Evolutionary conservation across 768 basidiomycete genomes (phyloP).

Genomic region (Hirschioporus abietinus): DNA sequence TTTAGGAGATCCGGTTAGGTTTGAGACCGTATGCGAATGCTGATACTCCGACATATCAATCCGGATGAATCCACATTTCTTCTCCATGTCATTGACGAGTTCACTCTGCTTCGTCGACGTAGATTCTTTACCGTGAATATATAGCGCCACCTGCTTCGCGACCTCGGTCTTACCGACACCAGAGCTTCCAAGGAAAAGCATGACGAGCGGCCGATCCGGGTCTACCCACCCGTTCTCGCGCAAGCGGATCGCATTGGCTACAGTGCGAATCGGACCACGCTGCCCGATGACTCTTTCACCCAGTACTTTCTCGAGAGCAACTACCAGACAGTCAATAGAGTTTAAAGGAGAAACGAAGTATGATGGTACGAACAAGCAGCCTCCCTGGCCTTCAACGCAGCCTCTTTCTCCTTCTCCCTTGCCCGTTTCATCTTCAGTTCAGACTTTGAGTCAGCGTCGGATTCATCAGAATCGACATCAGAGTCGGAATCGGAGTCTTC

Average conservation of each 20-base stretch:
- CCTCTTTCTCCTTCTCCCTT: neutral
- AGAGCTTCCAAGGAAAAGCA: conserved; percentile 4
- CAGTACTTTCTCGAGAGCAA: neutral
- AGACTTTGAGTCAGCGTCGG: neutral
- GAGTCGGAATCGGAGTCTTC: neutral
- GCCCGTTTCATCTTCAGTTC: neutral
- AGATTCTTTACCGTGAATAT: neutral
- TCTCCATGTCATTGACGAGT: neutral
- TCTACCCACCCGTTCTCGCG: conserved; percentile 5
- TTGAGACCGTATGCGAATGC: conserved; percentile 1
- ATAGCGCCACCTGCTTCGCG: neutral
- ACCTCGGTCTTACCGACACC: conserved; percentile 4
- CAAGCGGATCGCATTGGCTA: conserved; percentile 1
- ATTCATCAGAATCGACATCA: neutral
- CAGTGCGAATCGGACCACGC: neutral
- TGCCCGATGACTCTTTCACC: conserved; percentile 4
- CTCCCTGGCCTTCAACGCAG: neutral
- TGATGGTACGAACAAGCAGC: neutral
- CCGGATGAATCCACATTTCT: neutral
- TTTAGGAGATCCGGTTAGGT: neutral
- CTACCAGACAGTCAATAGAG: neutral
- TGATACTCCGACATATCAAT: conserved; percentile 5
- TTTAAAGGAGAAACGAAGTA: neutral
- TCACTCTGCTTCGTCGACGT: neutral
- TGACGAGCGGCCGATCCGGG: conserved; percentile 4